Base-by-base conservation (phyloP, 176 grass and related monocot genomes). In the Panicum miliaceum region DNA sequence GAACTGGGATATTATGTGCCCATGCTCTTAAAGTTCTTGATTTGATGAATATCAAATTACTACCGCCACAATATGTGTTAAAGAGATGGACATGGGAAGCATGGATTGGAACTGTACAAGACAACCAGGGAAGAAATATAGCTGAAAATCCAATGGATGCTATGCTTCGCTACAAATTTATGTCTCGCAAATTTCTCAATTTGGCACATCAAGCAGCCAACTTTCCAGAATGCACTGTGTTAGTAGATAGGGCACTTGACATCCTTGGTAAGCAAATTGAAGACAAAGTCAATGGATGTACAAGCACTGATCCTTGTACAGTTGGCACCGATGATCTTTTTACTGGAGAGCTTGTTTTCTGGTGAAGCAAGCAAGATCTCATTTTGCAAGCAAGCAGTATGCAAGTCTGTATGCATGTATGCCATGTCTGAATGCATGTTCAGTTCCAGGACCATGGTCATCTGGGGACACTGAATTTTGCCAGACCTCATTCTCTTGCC, bases 21-120 rank as follows among this genome's bases (percentile, higher is more conserved):
- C 70, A 73, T 73, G 26, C 70, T 73, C 70, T 73, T 73, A 73
- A 73, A 73, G 70, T 50, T 19, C 45, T 73, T 73, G 70, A 73
- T 73, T 51, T 73, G 45, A 51, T 73, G 70, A 73, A 73, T 51
- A 73, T 73, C 45, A 73, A 73, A 27, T 51, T 47, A 32, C 43
- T 73, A 50, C 70, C 70, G 0, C 25, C 70, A 73, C 69, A 50
- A 50, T 73, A 73, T 3, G 7, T 73, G 70, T 32, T 73, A 34
- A 73, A 51, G 26, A 16, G 70, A 73, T 73, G 70, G 70, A 73
- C 70, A 19, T 51, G 43, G 70, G 70, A 73, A 73, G 25, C 70
- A 73, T 47, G 70, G 70, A 51, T 50, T 27, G 45, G 45, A 73
- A 50, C 45, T 50, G 20, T 73, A 32, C 70, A 51, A 51, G 70